These are phyloP conservation scores for Aureobasidium sp. DNA, from an alignment of 2,329 filamentous ascomycete species.

Conservation along the genomic window DNA sequence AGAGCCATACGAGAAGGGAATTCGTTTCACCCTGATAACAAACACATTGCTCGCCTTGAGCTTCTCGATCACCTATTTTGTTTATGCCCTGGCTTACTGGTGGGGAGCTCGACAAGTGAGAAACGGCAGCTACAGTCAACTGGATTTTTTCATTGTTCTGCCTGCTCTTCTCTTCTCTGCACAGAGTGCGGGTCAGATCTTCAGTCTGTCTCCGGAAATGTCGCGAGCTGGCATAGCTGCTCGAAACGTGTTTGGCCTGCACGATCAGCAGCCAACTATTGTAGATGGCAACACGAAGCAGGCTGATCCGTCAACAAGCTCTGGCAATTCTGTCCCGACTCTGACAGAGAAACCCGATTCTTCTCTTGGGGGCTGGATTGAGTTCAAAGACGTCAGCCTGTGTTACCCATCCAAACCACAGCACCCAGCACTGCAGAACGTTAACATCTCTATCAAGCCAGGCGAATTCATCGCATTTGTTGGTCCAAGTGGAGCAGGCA, in stretches of 20 bases:
- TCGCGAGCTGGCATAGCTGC: slow-evolving; percentile 39
- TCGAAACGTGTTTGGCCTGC: slow-evolving; percentile 37
- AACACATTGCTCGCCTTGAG: slow-evolving; percentile 40
- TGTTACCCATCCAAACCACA: slow-evolving; percentile 33
- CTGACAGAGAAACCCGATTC: not conserved
- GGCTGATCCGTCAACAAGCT: no score
- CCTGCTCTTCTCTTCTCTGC: slow-evolving; percentile 42
- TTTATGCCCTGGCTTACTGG: slow-evolving; percentile 45
- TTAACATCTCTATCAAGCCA: slow-evolving; percentile 42
- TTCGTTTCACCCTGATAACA: slow-evolving; percentile 34
- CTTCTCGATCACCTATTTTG: slow-evolving; percentile 41
- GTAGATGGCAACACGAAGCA: slow-evolving; percentile 20
- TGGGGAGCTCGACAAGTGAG: slow-evolving; percentile 41
- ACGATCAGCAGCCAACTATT: slow-evolving; percentile 36
- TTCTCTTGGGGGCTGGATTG: slow-evolving; percentile 20
- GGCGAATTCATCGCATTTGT: slow-evolving; percentile 48
- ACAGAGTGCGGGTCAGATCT: slow-evolving; percentile 41
- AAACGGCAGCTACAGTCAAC: slow-evolving; percentile 35
- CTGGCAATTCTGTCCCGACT: not conserved
- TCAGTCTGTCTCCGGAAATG: slow-evolving; percentile 41
- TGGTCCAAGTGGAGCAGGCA: slow-evolving; percentile 40
- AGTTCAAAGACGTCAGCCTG: slow-evolving; percentile 34
- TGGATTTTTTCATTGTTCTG: slow-evolving; percentile 41
- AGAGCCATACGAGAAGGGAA: slow-evolving; percentile 34
- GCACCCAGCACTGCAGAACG: slow-evolving; percentile 37